Evolutionary conservation across 2,329 filamentous ascomycete species (phyloP).

Genomic region (Phoma sp.): DNA sequence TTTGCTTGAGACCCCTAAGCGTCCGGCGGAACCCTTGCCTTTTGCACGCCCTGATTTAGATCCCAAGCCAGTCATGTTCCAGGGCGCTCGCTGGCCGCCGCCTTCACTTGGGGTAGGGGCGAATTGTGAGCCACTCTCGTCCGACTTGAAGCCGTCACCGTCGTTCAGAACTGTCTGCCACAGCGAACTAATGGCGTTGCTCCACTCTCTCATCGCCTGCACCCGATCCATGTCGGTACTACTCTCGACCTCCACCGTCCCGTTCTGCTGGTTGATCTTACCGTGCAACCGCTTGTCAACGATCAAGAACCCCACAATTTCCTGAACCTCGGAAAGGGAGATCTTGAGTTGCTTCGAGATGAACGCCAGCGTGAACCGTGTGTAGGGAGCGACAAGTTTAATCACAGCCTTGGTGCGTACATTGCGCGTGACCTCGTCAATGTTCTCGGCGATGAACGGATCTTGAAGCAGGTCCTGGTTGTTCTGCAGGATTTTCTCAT

Average conservation of each 20-base stretch:
- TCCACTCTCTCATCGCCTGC: conserved; percentile 75
- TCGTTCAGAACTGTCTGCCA: conserved; percentile 78
- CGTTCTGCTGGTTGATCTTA: conserved; percentile 86
- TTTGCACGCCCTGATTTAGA: conserved; percentile 41
- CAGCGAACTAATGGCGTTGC: conserved; percentile 69
- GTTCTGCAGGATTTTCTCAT: conserved; percentile 83
- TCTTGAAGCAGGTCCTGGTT: conserved; percentile 91
- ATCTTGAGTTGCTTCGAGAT: conserved; percentile 90
- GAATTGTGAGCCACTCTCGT: conserved; percentile 51
- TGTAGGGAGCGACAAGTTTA: conserved; percentile 93
- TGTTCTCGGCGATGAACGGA: conserved; percentile 97
- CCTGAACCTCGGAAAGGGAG: conserved; percentile 82
- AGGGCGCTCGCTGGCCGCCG: conserved; percentile 33
- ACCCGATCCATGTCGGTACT: conserved; percentile 76
- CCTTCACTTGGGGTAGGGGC: conserved; percentile 34
- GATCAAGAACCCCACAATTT: conserved; percentile 94
- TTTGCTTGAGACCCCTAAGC: conserved; percentile 45
- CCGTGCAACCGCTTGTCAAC: conserved; percentile 86
- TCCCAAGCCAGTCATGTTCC: conserved; percentile 38
- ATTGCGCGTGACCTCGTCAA: conserved; percentile 96
- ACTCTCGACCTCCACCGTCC: conserved; percentile 80
- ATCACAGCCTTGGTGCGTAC: conserved; percentile 96
- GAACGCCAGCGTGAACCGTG: conserved; percentile 84
- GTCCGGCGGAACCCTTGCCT: conserved; percentile 48
- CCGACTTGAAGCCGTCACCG: conserved; percentile 70